Evolutionary conservation across 176 grass and related monocot genomes (phyloP), one percentile per base, ranked within the genome.

Genomic region (Neostapfia colusana): DNA sequence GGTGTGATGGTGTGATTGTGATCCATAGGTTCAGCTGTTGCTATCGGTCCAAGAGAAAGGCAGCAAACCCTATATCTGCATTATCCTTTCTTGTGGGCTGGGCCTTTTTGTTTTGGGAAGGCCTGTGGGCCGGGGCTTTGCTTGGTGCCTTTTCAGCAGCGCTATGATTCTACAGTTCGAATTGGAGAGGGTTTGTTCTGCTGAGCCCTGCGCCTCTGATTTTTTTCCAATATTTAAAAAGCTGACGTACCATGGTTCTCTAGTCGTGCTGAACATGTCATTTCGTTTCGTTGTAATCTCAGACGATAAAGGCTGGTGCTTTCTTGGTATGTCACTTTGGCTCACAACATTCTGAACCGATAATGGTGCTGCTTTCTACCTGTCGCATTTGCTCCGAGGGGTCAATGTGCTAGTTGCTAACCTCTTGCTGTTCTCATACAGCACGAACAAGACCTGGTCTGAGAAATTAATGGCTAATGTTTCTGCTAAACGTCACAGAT

Each of bases 21-120:
- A n/a, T n/a, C n/a, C n/a, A n/a, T n/a, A n/a, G n/a, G n/a, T 43
- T 63, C 15, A 4, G 25, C 31, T 40, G 25, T 46, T 62, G 57
- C 26, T 25, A 28, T 53, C 39, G 42, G 67, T 81, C 17, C 6
- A 34, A 9, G 39, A 15, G 36, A 50, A 70, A 61, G 26, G 31
- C 20, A 37, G 50, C 7, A 56, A 54, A 36, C 64, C 36, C 56
- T 62, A 39, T 45, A 76, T 44, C 56, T 71, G 77, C 51, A 56
- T 86, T 76, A 58, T 75, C 44, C 69, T 77, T 41, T 44, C 69
- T 45, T 57, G 56, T 86, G 63, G 65, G 20, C 65, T 54, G 56
- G 6, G 16, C 15, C 24, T 6, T 78, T 59, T 50, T 18, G 3
- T 78, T 58, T 50, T n/a, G n/a, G n/a, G n/a, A n/a, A n/a, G n/a